These are phyloP conservation scores for Chiua virens DNA, from an alignment of 768 basidiomycete species.

Conservation along the genomic window DNA sequence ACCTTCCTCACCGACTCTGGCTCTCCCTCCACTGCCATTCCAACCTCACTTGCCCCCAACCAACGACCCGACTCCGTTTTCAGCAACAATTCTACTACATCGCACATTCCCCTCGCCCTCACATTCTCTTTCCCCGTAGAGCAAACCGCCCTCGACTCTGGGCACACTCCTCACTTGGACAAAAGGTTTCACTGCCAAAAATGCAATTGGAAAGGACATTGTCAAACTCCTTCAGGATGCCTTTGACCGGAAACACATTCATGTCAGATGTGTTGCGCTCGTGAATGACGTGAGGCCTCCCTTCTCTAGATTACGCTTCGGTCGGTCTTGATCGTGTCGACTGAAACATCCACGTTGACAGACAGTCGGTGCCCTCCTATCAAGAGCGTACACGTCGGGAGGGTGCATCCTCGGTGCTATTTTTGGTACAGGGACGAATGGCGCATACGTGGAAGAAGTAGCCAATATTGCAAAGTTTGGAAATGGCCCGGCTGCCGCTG, in stretches of 20 bases:
- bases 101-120: constrained; percentile 73
- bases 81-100: constrained; percentile 31
- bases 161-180: constrained; percentile 94
- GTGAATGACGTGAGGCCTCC: constrained; percentile 87
- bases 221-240: constrained; percentile 90
- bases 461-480: constrained; percentile 83
- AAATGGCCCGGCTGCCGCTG: constrained; percentile 54
- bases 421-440: constrained; percentile 98
- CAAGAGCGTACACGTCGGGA: constrained; percentile 90
- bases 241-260: constrained; percentile 88
- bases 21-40: constrained; percentile 24
- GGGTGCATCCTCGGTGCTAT: constrained; percentile 88
- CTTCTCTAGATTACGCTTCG: neutral
- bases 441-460: constrained; percentile 91
- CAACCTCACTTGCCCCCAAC: constrained; percentile 24
- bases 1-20: constrained; percentile 75
- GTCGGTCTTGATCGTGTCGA: constrained; percentile 2
- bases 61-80: constrained; percentile 14
- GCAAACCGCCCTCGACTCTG: constrained; percentile 88
- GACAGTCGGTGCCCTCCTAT: constrained; percentile 95
- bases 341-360: constrained; percentile 30
- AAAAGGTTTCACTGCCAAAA: constrained; percentile 92
- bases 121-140: constrained; percentile 99
- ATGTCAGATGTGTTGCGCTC: constrained; percentile 87
- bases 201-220: constrained; percentile 86